Percentiles rank a stretch among this genome's conserved stretches.
Evolutionary conservation across 495 filamentous ascomycete genomes (phyloP).

Genomic region (Penicillium verhagenii): DNA sequence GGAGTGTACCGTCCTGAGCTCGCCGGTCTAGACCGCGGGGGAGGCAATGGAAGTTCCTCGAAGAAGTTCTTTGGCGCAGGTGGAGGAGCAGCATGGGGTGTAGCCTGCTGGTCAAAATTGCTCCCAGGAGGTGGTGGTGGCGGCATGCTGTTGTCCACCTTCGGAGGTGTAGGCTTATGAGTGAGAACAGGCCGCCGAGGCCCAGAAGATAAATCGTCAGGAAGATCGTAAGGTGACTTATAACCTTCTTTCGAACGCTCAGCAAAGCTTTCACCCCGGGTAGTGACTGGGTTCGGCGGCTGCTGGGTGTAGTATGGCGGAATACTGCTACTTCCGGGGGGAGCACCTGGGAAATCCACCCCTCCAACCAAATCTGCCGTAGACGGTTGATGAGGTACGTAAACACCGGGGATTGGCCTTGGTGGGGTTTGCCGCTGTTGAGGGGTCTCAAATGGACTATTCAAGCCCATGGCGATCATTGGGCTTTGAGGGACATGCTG

Average conservation of each 20-base stretch:
- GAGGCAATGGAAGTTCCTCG: slow-evolving; percentile 80
- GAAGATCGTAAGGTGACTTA: slow-evolving; percentile 89
- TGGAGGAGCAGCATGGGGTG: slow-evolving; percentile 30
- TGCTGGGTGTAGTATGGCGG: slow-evolving; percentile 44
- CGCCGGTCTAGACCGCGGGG: slow-evolving; percentile 48
- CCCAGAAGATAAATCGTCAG: slow-evolving; percentile 76
- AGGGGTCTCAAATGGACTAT: slow-evolving; percentile 36
- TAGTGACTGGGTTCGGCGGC: slow-evolving; percentile 33
- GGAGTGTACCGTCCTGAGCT: slow-evolving; percentile 56
- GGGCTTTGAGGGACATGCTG: slow-evolving; percentile 14
- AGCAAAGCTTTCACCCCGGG: slow-evolving; percentile 70
- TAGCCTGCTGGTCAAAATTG: slow-evolving; percentile 49
- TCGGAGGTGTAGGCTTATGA: slow-evolving; percentile 30
- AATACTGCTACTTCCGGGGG: slow-evolving; percentile 32
- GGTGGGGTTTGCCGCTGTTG: slow-evolving; percentile 19
- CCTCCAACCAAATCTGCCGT: slow-evolving; percentile 39
- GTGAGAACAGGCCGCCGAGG: slow-evolving; percentile 56
- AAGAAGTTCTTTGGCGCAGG: slow-evolving; percentile 64
- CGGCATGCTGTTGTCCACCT: slow-evolving; percentile 26
- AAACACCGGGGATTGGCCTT: slow-evolving; percentile 22
- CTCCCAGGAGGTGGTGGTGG: slow-evolving; percentile 55
- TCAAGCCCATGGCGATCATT: slow-evolving; percentile 15
- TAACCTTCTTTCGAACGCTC: slow-evolving; percentile 90
- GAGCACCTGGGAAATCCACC: slow-evolving; percentile 24
- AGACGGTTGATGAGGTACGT: slow-evolving; percentile 47